Base-by-base conservation (phyloP, 108 stramenopile genomes). In the Cyclostephanos tholiformis region DNA sequence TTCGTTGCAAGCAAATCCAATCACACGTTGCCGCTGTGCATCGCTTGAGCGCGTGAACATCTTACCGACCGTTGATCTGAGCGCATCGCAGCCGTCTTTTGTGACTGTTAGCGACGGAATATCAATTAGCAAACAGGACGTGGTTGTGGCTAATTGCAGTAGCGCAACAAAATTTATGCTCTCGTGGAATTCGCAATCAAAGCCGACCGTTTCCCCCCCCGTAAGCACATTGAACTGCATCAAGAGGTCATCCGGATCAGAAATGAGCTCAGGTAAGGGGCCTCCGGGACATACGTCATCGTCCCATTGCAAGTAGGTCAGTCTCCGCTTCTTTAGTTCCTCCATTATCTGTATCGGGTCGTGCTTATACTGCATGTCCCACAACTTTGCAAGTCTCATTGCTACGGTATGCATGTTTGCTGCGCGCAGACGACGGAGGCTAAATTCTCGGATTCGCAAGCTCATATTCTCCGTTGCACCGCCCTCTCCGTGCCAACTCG, bases 141-240 rank as follows among this genome's bases (percentile, higher is more conserved):
- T 61, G n/a, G 60, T 50, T 19, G 69, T 77, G 17, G 88, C 72
- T 5, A 92, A 41, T 64, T 92, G 91, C 29, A 90, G 44, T 5
- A 92, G 49, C 36, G 85, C 86, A 8, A 77, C 89, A 43, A 88
- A 88, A 27, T 53, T 20, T 2, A 60, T 69, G 35, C 85, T 85
- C 30, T 87, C 83, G 19, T 83, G 86, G 88, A 88, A 92, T 74
- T 92, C 91, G 5, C 75, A 79, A 73, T 92, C 91, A 63, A 92
- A 87, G 1, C 89, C 91, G 73, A 88, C 79, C 27, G 63, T 71
- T 53, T 22, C 20, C 48, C 39, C 46, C 26, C 48, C 50, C 27
- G 27, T 30, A 22, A 79, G 35, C 19, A 53, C 11, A 5, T 16
- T 38, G 52, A 83, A 86, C 65, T 51, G 64, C 63, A 43, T 19